Base-by-base conservation (phyloP, 495 filamentous ascomycete species). In the Penicillium maclennaniae region DNA sequence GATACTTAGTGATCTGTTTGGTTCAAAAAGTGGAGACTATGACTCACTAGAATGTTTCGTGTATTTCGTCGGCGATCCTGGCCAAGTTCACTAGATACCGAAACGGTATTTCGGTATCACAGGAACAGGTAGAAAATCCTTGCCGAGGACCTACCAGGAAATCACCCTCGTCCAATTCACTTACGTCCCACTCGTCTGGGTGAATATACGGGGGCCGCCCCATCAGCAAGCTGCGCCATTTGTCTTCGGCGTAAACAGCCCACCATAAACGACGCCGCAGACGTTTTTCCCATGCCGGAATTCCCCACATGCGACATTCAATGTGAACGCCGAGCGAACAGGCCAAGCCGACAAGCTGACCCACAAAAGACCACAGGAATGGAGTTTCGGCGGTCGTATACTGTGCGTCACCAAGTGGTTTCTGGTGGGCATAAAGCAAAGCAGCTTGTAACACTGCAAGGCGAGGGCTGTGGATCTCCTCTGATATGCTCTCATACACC, bases 241-340 rank as follows among this genome's bases (percentile, higher is more conserved):
- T 95, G 62, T 96, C 91, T 62, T 95, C 87, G 84, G 91, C 88
- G 63, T 89, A 96, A 53, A 96, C 73, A 3, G 88, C 91, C 90
- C 91, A 95, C 51, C 88, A 92, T 31, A 96, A 75, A 23, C 91
- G 83, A 63, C 92, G 89, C 43, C 91, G 79, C 34, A 95, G 71
- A 1, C 89, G 87, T 45, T 85, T 83, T 64, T 95, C 91, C 91
- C 91, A 95, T 1, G 75, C 72, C 6, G 91, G 91, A 38, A 96
- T 91, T 53, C 87, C 87, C 91, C 91, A 95, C 47, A 78, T 75
- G n/a, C 85, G 83, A 66, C 88, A 92, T 67, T 96, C 90, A 9
- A 92, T 82, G 64, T 96, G 91, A 43, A 96, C 76, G 21, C 91
- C 91, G 6, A 96, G 80, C 10, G 63, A 65, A 17, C 54, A 58